Conservation (phyloP, 2,329 filamentous ascomycete genomes). For the Thelonectria discophora region DNA sequence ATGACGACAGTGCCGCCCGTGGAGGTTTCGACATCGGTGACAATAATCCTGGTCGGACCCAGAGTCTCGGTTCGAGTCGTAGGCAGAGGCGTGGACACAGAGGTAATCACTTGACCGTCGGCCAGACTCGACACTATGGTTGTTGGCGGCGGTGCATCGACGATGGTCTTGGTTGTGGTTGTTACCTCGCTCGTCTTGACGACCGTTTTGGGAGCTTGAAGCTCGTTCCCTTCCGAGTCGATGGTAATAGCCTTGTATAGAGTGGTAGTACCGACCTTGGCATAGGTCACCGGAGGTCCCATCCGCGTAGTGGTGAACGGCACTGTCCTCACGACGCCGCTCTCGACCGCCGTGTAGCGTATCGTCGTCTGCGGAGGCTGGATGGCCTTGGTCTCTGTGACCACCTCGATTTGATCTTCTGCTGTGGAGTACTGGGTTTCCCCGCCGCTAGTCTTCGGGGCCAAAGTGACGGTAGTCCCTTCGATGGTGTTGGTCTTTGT, state of each 20-base stretch:
- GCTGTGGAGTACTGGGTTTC: not conserved
- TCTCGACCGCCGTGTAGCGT: conserved; percentile 11
- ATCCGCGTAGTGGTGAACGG: conserved; percentile 17
- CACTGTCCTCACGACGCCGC: conserved; percentile 19
- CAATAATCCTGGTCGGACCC: not conserved
- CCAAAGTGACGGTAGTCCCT: not conserved
- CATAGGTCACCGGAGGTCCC: conserved; percentile 27
- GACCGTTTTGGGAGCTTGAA: not conserved
- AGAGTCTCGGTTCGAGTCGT: conserved; percentile 7
- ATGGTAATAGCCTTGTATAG: not conserved
- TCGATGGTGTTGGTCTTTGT: not conserved
- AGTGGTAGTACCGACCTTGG: conserved; percentile 28
- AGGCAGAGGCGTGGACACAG: too few relatives aligned
- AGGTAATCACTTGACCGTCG: conserved; percentile 6
- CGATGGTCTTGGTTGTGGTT: conserved; percentile 1
- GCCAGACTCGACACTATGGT: not conserved
- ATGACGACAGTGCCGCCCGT: not conserved
- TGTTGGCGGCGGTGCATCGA: not conserved
- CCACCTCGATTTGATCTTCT: too few relatives aligned
- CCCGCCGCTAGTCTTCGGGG: not conserved
- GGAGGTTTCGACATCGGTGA: not conserved
- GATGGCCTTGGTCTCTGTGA: conserved; percentile 9
- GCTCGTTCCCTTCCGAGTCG: not conserved
- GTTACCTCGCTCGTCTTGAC: not conserved
- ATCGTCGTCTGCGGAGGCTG: conserved; percentile 15